phyloP scores from a whole-genome alignment of 1,284 basidiomycete species.

The Tetrapyrgos nigripes region DNA sequence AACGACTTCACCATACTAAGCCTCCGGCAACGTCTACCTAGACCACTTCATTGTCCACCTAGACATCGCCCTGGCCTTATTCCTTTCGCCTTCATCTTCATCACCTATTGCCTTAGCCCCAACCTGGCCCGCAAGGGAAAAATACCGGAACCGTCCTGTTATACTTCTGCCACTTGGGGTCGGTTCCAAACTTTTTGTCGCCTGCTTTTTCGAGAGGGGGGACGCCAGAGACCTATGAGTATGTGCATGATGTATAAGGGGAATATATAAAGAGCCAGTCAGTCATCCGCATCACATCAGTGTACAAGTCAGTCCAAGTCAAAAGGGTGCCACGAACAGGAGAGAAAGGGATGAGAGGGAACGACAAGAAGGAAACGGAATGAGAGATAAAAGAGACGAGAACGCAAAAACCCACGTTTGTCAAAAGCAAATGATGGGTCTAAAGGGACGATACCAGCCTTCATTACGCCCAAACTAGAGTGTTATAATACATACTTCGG shows the following conservation, averaged over 20 bases:
- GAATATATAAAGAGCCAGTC: too few species aligned
- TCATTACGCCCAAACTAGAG: too few species aligned
- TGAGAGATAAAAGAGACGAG: constrained; percentile 35
- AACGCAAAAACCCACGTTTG: constrained; percentile 3
- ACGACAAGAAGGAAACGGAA: constrained; percentile 41
- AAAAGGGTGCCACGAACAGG: too few species aligned
- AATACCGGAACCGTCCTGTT: constrained; percentile 46
- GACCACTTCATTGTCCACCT: too few species aligned
- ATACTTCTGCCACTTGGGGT: constrained; percentile 73
- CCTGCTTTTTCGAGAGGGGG: constrained; percentile 71
- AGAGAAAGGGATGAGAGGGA: too few species aligned
- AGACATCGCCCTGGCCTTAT: neutral
- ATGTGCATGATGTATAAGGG: too few species aligned
- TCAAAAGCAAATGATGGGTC: constrained; percentile 45
- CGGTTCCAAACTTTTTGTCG: constrained; percentile 70
- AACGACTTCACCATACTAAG: too few species aligned
- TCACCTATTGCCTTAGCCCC: too few species aligned
- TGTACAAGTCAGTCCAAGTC: too few species aligned
- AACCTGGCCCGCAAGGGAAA: constrained; percentile 19
- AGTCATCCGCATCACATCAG: too few species aligned
- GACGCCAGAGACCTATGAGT: constrained; percentile 75
- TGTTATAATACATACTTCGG: constrained; percentile 77
- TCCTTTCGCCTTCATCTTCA: too few species aligned
- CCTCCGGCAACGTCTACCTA: too few species aligned
- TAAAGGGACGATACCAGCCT: constrained; percentile 46